Percentiles rank a stretch among this genome's conserved stretches.
phyloP scores from a whole-genome alignment of 2,329 filamentous ascomycete species.

The Paecilomyces sp. region DNA sequence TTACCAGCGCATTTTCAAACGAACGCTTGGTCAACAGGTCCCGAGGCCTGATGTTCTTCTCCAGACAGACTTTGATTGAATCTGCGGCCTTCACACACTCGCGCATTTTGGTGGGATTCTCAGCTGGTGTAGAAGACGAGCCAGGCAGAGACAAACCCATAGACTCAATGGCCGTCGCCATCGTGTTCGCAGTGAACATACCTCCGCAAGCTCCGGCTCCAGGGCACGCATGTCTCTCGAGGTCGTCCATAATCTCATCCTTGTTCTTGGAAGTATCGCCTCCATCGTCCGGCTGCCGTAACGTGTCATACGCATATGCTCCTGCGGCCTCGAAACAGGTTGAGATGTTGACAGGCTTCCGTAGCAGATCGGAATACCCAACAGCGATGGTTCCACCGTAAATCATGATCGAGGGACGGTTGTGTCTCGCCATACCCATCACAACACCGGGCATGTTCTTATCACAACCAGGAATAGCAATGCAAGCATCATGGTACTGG shows the following conservation, averaged over 20 bases:
- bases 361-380: constrained; percentile 70
- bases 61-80: constrained; percentile 72
- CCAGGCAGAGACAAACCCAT: constrained; percentile 79
- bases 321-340: constrained; percentile 85
- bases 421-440: constrained; percentile 86
- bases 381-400: constrained; percentile 89
- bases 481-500: constrained; percentile 87
- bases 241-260: constrained; percentile 75
- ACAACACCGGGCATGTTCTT: constrained; percentile 96
- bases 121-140: constrained; percentile 75
- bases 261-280: constrained; percentile 59
- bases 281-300: constrained; percentile 61
- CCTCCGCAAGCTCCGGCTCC: constrained; percentile 76
- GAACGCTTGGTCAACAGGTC: constrained; percentile 72
- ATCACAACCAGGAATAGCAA: constrained; percentile 88
- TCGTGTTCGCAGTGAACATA: constrained; percentile 93
- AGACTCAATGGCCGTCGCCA: constrained; percentile 84
- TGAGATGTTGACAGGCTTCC: constrained; percentile 76
- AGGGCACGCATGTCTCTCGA: constrained; percentile 72
- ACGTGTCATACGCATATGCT: constrained; percentile 68
- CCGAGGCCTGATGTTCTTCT: constrained; percentile 71
- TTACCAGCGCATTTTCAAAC: constrained; percentile 81
- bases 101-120: constrained; percentile 73
- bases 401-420: constrained; percentile 89
- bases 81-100: constrained; percentile 78